Conservation (phyloP, 805 yeast genomes). For the Hanseniaspora occidentalis region DNA sequence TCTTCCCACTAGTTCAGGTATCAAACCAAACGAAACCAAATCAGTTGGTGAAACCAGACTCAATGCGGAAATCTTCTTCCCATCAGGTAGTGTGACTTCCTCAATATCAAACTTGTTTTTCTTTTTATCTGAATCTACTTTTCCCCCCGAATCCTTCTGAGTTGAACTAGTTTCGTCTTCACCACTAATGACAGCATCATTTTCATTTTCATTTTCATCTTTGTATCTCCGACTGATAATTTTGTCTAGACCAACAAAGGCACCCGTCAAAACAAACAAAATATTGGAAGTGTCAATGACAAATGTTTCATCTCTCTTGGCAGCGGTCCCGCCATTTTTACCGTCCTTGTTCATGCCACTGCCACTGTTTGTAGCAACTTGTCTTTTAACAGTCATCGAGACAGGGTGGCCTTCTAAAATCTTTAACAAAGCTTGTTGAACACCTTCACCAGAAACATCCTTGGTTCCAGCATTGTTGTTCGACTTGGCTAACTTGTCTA, state of each 20-base stretch:
- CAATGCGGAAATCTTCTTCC: constrained; percentile 29
- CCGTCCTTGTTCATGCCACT: constrained; percentile 8
- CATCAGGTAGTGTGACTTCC: constrained; percentile 26
- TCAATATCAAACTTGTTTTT: constrained; percentile 18
- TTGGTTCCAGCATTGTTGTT: constrained; percentile 34
- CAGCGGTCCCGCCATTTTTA: constrained; percentile 18
- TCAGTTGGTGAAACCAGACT: constrained; percentile 38
- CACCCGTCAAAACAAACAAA: constrained; percentile 47
- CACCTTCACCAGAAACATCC: constrained; percentile 56
- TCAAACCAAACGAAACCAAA: constrained; percentile 38
- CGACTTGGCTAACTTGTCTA: constrained; percentile 44
- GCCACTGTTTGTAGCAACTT: constrained; percentile 22
- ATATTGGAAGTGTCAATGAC: constrained; percentile 44
- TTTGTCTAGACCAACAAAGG: constrained; percentile 45
- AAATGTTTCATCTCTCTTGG: constrained; percentile 31
- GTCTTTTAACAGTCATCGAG: constrained; percentile 34
- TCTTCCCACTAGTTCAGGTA: constrained; percentile 49
- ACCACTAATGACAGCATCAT: constrained; percentile 1
- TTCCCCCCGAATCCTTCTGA: constrained; percentile 2
- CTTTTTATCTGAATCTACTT: constrained; percentile 7
- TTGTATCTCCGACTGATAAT: constrained; percentile 31
- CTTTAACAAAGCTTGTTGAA: constrained; percentile 46
- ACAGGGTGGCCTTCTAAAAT: constrained; percentile 45
- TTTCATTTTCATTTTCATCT: constrained; percentile 12
- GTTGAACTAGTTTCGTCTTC: not conserved